Evolutionary conservation across 352 stramenopile genomes (phyloP).

Genomic region (Phytopythium montanum): DNA sequence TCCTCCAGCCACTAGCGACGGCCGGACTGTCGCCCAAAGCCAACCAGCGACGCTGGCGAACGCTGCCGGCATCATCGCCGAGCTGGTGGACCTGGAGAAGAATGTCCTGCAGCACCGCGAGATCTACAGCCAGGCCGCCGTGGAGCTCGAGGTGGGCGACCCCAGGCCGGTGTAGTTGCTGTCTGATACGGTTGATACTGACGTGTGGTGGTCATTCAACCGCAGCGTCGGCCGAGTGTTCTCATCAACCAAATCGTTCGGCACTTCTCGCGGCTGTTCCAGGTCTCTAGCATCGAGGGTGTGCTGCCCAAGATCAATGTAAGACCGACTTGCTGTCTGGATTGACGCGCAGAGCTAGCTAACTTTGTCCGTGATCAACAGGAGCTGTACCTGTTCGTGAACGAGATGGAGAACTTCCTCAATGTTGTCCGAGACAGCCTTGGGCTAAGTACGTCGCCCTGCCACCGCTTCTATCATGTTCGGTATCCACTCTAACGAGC

Average conservation of each 20-base stretch:
- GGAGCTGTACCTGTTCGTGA: constrained; percentile 84
- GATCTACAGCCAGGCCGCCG: constrained; percentile 77
- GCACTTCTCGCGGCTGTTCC: constrained; percentile 87
- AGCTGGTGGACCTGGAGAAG: constrained; percentile 84
- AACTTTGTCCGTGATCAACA: constrained; percentile 9
- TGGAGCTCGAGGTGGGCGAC: constrained; percentile 61
- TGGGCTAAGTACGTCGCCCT: constrained; percentile 52
- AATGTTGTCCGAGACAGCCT: constrained; percentile 53
- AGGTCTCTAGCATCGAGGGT: constrained; percentile 80
- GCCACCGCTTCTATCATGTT: not conserved
- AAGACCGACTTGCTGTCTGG: constrained; percentile 5
- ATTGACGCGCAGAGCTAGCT: not conserved
- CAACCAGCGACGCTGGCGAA: constrained; percentile 44
- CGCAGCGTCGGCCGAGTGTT: constrained; percentile 63
- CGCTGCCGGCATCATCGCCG: constrained; percentile 63
- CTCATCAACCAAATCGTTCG: constrained; percentile 85
- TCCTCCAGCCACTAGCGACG: not conserved
- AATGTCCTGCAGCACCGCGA: constrained; percentile 74
- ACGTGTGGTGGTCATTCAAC: not conserved
- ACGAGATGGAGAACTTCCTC: constrained; percentile 87
- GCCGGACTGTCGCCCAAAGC: not conserved
- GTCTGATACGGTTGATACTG: not conserved
- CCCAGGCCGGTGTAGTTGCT: not conserved
- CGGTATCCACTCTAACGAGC: not conserved
- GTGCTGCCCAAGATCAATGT: constrained; percentile 91